Conservation (phyloP, 1,284 basidiomycete species). For the Exobasidium rhododendri region DNA sequence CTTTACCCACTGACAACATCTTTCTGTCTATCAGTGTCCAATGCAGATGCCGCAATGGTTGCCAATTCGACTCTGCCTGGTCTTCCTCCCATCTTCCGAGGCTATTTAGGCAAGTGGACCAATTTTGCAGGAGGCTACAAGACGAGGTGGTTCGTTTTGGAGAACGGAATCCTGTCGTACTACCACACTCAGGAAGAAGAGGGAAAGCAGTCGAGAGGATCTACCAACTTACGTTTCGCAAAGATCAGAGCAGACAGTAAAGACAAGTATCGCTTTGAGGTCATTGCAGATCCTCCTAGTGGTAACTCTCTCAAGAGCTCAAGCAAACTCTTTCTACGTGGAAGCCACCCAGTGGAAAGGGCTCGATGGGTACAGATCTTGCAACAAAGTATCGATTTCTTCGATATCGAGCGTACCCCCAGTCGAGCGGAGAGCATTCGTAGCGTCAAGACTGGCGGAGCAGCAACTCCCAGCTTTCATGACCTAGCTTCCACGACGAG, state of each 20-base stretch:
- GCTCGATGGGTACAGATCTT: conserved; percentile 51
- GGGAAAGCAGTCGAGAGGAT: conserved; percentile 76
- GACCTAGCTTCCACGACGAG: conserved; percentile 17
- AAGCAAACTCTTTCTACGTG: conserved; percentile 81
- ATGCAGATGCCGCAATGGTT: conserved; percentile 58
- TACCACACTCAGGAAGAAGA: conserved; percentile 92
- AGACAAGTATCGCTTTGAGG: conserved; percentile 76
- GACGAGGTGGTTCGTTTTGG: conserved; percentile 89
- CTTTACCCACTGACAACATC: not conserved
- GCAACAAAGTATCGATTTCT: conserved; percentile 42
- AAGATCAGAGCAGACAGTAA: conserved; percentile 53
- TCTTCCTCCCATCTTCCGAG: conserved; percentile 46
- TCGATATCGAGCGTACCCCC: conserved; percentile 30
- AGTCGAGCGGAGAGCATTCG: conserved; percentile 31
- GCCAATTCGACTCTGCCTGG: conserved; percentile 42
- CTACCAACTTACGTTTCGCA: conserved; percentile 81
- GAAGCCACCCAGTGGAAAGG: conserved; percentile 61
- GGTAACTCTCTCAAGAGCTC: conserved; percentile 22
- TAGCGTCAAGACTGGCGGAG: conserved; percentile 9
- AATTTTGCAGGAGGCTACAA: conserved; percentile 88
- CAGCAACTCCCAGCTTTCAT: not conserved
- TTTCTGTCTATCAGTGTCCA: conserved; percentile 22
- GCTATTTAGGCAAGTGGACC: conserved; percentile 71
- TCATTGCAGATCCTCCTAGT: conserved; percentile 61
- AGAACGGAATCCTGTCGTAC: conserved; percentile 71